These are phyloP conservation scores for Extremus antarcticus DNA, from an alignment of 495 filamentous ascomycete species.

Conservation along the genomic window DNA sequence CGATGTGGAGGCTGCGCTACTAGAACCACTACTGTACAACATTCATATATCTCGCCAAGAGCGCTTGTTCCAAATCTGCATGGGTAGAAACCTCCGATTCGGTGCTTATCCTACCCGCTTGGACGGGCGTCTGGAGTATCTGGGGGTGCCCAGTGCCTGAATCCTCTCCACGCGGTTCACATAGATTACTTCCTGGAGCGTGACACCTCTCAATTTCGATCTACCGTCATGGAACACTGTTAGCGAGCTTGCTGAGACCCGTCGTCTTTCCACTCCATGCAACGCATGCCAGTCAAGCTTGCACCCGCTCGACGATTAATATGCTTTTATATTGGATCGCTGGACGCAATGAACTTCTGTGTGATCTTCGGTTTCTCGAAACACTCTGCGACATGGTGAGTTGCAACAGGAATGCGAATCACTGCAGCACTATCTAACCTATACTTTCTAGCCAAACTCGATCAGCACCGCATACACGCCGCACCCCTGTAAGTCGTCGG, in stretches of 20 bases:
- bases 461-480: slow-evolving; percentile 25
- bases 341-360: too few species aligned
- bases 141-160: not conserved
- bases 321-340: not conserved
- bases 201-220: not conserved
- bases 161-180: not conserved
- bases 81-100: not conserved
- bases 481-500: slow-evolving; percentile 26
- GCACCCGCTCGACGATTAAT: not conserved
- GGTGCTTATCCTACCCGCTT: not conserved
- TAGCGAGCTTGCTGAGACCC: not conserved
- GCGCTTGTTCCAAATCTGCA: not conserved
- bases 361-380: too few species aligned
- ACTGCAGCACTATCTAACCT: too few species aligned
- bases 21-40: not conserved
- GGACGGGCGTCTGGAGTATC: not conserved
- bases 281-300: not conserved
- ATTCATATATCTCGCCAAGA: not conserved
- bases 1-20: not conserved
- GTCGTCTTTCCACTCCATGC: not conserved
- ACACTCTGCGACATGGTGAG: too few species aligned
- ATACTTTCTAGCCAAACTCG: not conserved
- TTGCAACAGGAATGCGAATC: slow-evolving; percentile 6
- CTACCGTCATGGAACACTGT: not conserved
- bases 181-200: not conserved